A percentile compares a stretch with the other conserved stretches of the same genome.
Evolutionary conservation across 345 rosid species (phyloP).

Genomic region (Salix purpurea): DNA sequence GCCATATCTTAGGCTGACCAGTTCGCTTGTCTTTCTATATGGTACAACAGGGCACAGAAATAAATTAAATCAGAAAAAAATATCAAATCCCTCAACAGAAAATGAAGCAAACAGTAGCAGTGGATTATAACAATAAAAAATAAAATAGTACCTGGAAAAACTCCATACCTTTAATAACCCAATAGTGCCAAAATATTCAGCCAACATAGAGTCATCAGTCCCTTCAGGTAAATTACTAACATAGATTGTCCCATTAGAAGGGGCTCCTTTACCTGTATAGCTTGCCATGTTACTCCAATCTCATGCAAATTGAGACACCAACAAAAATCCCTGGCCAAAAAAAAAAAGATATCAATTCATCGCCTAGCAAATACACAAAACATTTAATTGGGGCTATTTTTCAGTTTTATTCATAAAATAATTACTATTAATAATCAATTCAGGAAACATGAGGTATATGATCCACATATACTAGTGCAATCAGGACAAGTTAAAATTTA

Average conservation of each 20-base stretch:
- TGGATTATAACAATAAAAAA: neutral
- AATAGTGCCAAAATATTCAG: conserved; percentile 90
- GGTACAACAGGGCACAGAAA: neutral
- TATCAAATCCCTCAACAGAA: neutral
- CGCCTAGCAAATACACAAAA: neutral
- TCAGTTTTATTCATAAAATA: no score
- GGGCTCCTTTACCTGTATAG: conserved; percentile 53
- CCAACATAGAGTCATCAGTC: conserved; percentile 83
- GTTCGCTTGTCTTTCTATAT: conserved; percentile 84
- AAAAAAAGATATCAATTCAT: neutral
- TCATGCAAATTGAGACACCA: conserved; percentile 23
- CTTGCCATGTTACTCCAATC: conserved; percentile 59
- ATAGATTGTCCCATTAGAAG: conserved; percentile 72
- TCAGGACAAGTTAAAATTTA: no score
- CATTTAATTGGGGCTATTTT: neutral
- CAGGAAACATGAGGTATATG: no score
- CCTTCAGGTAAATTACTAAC: conserved; percentile 81
- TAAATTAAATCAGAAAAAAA: neutral
- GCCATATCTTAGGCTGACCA: conserved; percentile 87
- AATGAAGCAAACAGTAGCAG: neutral
- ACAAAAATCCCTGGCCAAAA: neutral
- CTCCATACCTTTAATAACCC: conserved; percentile 81
- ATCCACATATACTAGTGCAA: no score
- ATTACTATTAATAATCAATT: no score
- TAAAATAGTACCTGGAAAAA: neutral